A percentile compares a stretch with the other conserved stretches of the same genome.
These are phyloP conservation scores for Hypoxylon fragiforme DNA, from an alignment of 495 filamentous ascomycete species.

Conservation along the genomic window DNA sequence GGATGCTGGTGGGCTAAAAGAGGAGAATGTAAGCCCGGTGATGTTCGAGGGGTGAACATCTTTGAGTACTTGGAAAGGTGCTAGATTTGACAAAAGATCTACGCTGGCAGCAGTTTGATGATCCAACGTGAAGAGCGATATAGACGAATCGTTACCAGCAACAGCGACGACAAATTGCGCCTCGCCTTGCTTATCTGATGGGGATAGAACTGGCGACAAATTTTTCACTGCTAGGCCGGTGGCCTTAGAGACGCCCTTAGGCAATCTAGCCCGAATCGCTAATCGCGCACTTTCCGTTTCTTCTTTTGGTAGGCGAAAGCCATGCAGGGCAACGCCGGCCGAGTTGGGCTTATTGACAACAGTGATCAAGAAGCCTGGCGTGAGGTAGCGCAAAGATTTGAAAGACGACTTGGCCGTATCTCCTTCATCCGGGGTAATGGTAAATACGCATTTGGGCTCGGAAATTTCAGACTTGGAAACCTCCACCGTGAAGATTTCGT, in stretches of 20 bases:
- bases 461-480: slow-evolving; percentile 54
- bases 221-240: slow-evolving; percentile 75
- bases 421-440: slow-evolving; percentile 58
- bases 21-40: slow-evolving; percentile 80
- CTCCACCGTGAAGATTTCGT: slow-evolving; percentile 66
- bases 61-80: slow-evolving; percentile 63
- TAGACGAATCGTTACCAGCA: slow-evolving; percentile 79
- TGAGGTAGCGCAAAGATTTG: slow-evolving; percentile 75
- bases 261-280: slow-evolving; percentile 46
- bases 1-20: slow-evolving; percentile 60
- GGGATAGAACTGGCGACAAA: slow-evolving; percentile 56
- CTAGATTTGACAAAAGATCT: slow-evolving; percentile 60
- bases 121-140: slow-evolving; percentile 75
- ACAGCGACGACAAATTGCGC: slow-evolving; percentile 80
- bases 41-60: slow-evolving; percentile 83
- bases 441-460: slow-evolving; percentile 63
- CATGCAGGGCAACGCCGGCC: slow-evolving; percentile 55
- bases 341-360: slow-evolving; percentile 53
- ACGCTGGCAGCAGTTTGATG: slow-evolving; percentile 47
- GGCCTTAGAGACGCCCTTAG: slow-evolving; percentile 51
- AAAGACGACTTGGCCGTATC: slow-evolving; percentile 57
- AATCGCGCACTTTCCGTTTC: slow-evolving; percentile 46
- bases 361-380: slow-evolving; percentile 73
- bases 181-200: slow-evolving; percentile 51
- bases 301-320: slow-evolving; percentile 50